These are phyloP conservation scores for Fusarium torreyae DNA, from an alignment of 2,329 filamentous ascomycete genomes.

Conservation along the genomic window DNA sequence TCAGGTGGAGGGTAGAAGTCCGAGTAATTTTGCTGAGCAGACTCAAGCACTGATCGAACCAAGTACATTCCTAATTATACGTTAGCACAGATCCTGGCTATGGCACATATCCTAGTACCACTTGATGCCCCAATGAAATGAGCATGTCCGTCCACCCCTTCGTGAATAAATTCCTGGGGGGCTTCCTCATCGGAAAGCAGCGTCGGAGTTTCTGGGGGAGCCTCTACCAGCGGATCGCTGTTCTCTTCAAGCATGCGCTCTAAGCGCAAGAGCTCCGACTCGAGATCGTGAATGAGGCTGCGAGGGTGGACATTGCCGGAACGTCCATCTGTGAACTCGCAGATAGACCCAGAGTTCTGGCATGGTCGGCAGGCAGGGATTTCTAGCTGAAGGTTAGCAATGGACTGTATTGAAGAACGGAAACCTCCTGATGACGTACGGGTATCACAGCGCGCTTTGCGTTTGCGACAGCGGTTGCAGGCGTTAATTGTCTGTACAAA, in stretches of 20 bases:
- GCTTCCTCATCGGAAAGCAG: background rate
- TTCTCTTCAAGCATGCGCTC: background rate
- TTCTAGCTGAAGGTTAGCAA: background rate
- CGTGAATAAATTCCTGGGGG: background rate
- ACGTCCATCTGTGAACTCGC: constrained; percentile 23
- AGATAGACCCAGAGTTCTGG: constrained; percentile 13
- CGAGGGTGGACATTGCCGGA: constrained; percentile 9
- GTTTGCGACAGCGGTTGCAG: no score
- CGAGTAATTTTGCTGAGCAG: constrained; percentile 17
- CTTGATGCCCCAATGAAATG: constrained; percentile 12
- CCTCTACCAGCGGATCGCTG: background rate
- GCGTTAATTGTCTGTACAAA: no score
- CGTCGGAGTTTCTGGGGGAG: background rate
- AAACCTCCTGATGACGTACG: no score
- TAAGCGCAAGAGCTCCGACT: constrained; percentile 2
- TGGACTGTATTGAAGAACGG: no score
- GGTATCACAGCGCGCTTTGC: constrained; percentile 22
- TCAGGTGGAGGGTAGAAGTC: constrained; percentile 11
- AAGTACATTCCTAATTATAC: constrained; percentile 7
- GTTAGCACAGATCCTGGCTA: no score
- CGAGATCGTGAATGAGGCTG: constrained; percentile 13
- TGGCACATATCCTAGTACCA: background rate
- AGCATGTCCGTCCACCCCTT: background rate
- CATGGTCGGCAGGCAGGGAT: constrained; percentile 23
- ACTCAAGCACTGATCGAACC: constrained; percentile 26